Evolutionary conservation across 768 basidiomycete species (phyloP).

Genomic region (Amanita rimosa): DNA sequence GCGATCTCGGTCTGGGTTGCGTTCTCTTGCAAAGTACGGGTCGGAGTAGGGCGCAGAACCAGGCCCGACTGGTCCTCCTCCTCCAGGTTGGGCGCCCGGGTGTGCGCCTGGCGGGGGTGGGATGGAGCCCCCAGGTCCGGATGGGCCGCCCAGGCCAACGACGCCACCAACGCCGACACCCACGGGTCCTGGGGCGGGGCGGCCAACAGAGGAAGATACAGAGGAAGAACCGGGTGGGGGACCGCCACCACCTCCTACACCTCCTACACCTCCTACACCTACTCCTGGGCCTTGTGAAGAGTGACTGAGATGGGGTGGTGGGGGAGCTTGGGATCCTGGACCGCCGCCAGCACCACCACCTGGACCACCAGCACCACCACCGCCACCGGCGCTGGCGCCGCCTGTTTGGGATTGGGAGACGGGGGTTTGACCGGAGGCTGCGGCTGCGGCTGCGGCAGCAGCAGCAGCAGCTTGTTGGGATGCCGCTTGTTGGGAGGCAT

Average conservation of each 20-base stretch:
- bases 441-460: too few relatives aligned
- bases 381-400: too few relatives aligned
- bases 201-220: constrained; percentile 10
- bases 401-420: background rate
- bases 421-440: background rate
- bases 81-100: constrained; percentile 6
- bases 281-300: background rate
- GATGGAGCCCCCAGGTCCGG: background rate
- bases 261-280: background rate
- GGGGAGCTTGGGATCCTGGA: background rate
- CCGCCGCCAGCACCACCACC: too few relatives aligned
- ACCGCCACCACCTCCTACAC: background rate
- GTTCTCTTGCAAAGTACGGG: constrained; percentile 10
- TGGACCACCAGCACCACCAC: too few relatives aligned
- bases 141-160: background rate
- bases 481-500: constrained; percentile 9
- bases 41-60: constrained; percentile 4
- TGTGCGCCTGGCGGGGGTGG: constrained; percentile 12
- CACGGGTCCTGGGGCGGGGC: constrained; percentile 11
- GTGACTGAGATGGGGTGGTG: background rate
- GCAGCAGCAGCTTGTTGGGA: constrained; percentile 13
- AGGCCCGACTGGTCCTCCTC: constrained; percentile 10
- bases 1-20: constrained; percentile 26
- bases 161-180: background rate
- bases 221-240: constrained; percentile 8